phyloP scores from a whole-genome alignment of 371 early-diverging fungal genomes.

The Circinella minor region DNA sequence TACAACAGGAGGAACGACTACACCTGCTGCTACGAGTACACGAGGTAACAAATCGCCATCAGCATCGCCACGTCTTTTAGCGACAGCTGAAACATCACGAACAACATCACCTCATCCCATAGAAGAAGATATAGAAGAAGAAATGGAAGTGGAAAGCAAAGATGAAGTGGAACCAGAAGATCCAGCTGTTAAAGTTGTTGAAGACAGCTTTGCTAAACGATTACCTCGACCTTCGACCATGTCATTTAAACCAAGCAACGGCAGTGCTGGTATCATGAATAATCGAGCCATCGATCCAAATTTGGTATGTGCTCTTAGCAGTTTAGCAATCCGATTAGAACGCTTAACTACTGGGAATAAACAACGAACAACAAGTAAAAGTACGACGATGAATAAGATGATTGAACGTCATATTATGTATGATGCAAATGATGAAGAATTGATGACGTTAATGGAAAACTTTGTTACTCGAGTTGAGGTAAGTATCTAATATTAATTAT shows the following conservation, averaged over 20 bases:
- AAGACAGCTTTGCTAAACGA: constrained; percentile 5
- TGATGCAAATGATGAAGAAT: constrained; percentile 54
- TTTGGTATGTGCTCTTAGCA: constrained; percentile 39
- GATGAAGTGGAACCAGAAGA: constrained; percentile 1
- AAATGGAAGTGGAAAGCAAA: neutral
- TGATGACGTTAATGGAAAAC: constrained; percentile 52
- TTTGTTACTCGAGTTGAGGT: constrained; percentile 57
- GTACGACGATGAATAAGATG: constrained; percentile 1
- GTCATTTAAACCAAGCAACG: neutral
- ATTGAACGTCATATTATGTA: constrained; percentile 30
- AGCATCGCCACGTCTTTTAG: constrained; percentile 11
- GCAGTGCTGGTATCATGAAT: neutral
- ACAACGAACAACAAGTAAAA: neutral
- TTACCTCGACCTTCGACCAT: constrained; percentile 1
- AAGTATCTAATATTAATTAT: neutral
- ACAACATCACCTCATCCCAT: constrained; percentile 13
- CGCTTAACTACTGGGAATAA: constrained; percentile 37
- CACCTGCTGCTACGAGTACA: constrained; percentile 1
- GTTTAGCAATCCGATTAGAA: constrained; percentile 48
- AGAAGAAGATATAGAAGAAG: neutral
- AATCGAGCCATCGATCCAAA: constrained; percentile 38
- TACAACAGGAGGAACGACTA: neutral
- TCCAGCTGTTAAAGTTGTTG: constrained; percentile 3
- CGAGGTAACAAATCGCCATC: constrained; percentile 1
- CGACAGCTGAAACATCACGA: constrained; percentile 12